Conservation (phyloP, 2,329 filamentous ascomycete genomes). For the Esteya vermicola region DNA sequence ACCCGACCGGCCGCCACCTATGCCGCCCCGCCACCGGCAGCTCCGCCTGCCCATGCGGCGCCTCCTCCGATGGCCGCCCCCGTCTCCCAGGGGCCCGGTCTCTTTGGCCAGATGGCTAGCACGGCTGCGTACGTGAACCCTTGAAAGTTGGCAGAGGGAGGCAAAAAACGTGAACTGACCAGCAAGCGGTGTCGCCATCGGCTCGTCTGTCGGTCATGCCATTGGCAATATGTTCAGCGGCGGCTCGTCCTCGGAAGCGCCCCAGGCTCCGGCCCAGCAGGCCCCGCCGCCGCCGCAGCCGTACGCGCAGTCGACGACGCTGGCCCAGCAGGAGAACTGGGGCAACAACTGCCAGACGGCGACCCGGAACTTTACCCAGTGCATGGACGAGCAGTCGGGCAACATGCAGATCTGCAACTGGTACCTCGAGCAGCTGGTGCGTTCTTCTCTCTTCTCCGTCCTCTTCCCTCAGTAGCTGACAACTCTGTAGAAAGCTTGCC, state of each 20-base stretch:
- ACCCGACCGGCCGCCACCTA: conserved; percentile 58
- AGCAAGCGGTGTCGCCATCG: conserved; percentile 82
- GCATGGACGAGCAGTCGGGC: conserved; percentile 89
- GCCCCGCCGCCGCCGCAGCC: conserved; percentile 36
- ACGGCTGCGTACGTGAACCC: conserved; percentile 53
- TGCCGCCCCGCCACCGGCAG: conserved; percentile 32
- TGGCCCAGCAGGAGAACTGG: conserved; percentile 37
- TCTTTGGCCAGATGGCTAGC: conserved; percentile 94
- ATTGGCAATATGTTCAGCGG: conserved; percentile 80
- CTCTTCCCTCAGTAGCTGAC: conserved; percentile 1
- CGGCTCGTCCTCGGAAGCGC: conserved; percentile 47
- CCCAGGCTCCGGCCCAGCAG: conserved; percentile 28
- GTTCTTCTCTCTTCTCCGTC: conserved; percentile 17
- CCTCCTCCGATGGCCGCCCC: conserved; percentile 26
- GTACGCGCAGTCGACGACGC: conserved; percentile 3
- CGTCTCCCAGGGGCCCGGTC: conserved; percentile 55
- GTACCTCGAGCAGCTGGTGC: conserved; percentile 83
- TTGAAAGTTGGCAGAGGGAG: neutral
- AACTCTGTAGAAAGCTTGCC: conserved; percentile 57
- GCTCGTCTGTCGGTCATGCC: conserved; percentile 88
- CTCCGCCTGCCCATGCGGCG: conserved; percentile 22
- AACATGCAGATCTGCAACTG: conserved; percentile 94
- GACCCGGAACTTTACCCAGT: conserved; percentile 77
- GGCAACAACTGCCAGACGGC: conserved; percentile 63
- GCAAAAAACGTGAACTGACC: neutral